These are phyloP conservation scores for Ulota crispa DNA, from an alignment of 225 moss, liverwort and hornwort genomes.

Conservation along the genomic window DNA sequence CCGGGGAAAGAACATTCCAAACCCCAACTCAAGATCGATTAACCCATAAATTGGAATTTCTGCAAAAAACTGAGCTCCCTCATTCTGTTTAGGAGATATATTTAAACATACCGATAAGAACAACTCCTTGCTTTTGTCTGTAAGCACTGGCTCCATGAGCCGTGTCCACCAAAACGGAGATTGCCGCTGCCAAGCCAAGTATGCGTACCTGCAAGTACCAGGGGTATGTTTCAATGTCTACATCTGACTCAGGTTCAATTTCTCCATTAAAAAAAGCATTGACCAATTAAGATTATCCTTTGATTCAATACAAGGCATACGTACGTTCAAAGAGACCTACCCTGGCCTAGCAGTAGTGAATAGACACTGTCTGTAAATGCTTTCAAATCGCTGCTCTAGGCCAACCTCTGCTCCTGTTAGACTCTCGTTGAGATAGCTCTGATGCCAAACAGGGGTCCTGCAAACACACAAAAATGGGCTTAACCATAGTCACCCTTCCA, in stretches of 20 bases:
- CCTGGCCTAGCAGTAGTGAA: conserved; percentile 37
- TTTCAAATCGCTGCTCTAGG: conserved; percentile 28
- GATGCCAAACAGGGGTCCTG: conserved; percentile 50
- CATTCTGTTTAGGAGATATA: neutral
- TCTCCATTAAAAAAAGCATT: neutral
- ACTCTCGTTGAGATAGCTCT: conserved; percentile 25
- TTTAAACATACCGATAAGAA: conserved; percentile 33
- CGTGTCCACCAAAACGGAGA: conserved; percentile 41
- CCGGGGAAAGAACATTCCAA: neutral
- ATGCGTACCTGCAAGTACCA: conserved; percentile 35
- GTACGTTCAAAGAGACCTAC: conserved; percentile 21
- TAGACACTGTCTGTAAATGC: conserved; percentile 30
- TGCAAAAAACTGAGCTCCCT: neutral
- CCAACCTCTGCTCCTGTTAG: conserved; percentile 4
- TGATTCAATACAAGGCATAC: neutral
- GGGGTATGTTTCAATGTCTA: neutral
- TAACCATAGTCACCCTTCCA: neutral
- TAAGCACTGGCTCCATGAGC: conserved; percentile 29
- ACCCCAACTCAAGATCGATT: neutral
- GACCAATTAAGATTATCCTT: neutral
- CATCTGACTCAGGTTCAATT: neutral
- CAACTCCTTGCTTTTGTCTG: conserved; percentile 34
- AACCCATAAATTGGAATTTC: neutral
- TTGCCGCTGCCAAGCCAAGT: conserved; percentile 42
- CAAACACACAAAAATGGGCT: neutral